Base-by-base conservation (phyloP, 495 filamentous ascomycete genomes). In the Annulohypoxylon maeteangense region DNA sequence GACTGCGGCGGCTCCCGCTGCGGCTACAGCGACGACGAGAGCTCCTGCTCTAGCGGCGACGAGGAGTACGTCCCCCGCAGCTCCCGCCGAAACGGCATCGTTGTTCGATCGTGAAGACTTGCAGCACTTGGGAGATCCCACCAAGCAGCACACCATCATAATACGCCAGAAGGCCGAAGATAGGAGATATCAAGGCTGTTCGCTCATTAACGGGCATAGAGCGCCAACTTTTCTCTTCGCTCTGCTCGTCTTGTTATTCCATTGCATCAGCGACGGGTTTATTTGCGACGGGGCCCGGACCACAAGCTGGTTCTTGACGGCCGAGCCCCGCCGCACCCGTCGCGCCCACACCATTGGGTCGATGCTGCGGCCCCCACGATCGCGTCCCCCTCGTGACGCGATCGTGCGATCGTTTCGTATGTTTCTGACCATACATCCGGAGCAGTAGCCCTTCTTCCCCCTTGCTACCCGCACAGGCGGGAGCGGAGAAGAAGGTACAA, bases 1-100 rank as follows among this genome's bases (percentile, higher is more conserved):
- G 94, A 97, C 87, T 97, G 94, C 74, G 93, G 93, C 47, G 94
- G 94, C 67, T 83, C 87, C 65, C 89, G 93, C 76, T 97, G 94
- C 79, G 91, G 91, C 65, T 94, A 91, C 82, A 85, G 86, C 65
- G 87, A 89, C 72, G 87, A 85, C 2, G 89, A 86, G 78, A 89
- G 81, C 74, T 85, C 83, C 44, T 79, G 76, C 74, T 74, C 72
- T 29, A 76, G 74, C 68, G 72, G 65, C 42, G 80, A 83, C 45
- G 91, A 92, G 48, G 87, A 87, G 70, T 88, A 90, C 69, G 87
- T 90, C 78, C 89, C 86, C 67, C 73, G 74, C 69, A 78, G 78
- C 72, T 87, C 88, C 65, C 86, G 92, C 74, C 88, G 92, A 75
- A 88, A 95, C 80, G 92, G 92, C 70, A 88, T 95, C 67, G 89